A percentile compares a stretch with the other conserved stretches of the same genome.
These are phyloP conservation scores for Physcomitrellopsis africana DNA, from an alignment of 225 moss, liverwort and hornwort species.

Conservation along the genomic window DNA sequence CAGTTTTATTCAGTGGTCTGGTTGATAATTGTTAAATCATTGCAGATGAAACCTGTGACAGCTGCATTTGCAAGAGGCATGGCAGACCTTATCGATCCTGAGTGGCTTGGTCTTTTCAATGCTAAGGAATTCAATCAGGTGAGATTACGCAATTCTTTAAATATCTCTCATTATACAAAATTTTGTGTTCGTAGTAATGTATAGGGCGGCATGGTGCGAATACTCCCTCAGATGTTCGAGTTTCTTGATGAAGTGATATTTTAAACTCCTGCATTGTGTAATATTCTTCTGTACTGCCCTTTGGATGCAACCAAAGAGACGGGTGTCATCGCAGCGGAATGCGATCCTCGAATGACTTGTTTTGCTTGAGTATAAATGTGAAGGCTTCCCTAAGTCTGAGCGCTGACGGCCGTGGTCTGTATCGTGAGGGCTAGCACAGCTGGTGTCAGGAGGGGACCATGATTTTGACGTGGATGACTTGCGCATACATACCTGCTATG, in stretches of 20 bases:
- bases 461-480: slow-evolving; percentile 89
- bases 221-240: background rate
- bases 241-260: slow-evolving; percentile 2
- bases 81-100: slow-evolving; percentile 71
- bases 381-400: slow-evolving; percentile 4
- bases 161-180: background rate
- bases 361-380: background rate
- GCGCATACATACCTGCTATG: slow-evolving; percentile 78
- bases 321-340: background rate
- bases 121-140: slow-evolving; percentile 95
- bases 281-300: background rate
- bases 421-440: slow-evolving; percentile 73
- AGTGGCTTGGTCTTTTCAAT: slow-evolving; percentile 86
- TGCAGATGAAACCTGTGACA: slow-evolving; percentile 83
- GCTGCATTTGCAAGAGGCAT: slow-evolving; percentile 75
- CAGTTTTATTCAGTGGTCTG: background rate
- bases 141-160: slow-evolving; percentile 17
- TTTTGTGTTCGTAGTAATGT: background rate
- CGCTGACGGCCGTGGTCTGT: slow-evolving; percentile 47
- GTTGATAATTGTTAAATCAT: slow-evolving; percentile 21
- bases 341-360: background rate
- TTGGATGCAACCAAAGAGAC: slow-evolving; percentile 17
- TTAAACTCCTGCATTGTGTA: background rate
- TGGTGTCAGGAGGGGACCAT: slow-evolving; percentile 89
- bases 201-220: background rate